Evolutionary conservation across 2,329 filamentous ascomycete genomes (phyloP).

Genomic region (Exophiala sp.): DNA sequence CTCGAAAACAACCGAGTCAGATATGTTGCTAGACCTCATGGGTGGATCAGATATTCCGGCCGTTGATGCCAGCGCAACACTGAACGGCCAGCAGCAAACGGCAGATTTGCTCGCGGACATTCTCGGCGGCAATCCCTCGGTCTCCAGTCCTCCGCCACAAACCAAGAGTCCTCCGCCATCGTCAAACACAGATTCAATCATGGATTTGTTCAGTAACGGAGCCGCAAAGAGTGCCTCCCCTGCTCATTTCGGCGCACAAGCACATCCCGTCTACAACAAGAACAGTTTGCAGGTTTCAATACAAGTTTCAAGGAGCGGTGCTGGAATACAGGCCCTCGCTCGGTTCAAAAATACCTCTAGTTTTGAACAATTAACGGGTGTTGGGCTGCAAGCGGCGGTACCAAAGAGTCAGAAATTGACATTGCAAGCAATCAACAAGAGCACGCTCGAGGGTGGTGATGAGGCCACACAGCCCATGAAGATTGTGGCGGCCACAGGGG

Average conservation of each 20-base stretch:
- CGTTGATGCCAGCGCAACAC: conserved; percentile 51
- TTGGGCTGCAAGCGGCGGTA: conserved; percentile 89
- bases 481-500: conserved; percentile 77
- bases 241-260: conserved; percentile 41
- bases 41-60: conserved; percentile 68
- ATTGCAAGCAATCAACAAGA: conserved; percentile 80
- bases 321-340: conserved; percentile 69
- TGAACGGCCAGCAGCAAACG: conserved; percentile 64
- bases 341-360: conserved; percentile 75
- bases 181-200: conserved; percentile 70
- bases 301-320: conserved; percentile 74
- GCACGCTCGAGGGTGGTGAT: conserved; percentile 69
- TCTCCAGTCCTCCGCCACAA: conserved; percentile 52
- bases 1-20: conserved; percentile 78
- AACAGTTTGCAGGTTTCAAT: conserved; percentile 80
- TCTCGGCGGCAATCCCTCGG: conserved; percentile 67
- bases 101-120: conserved; percentile 90
- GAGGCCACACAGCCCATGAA: conserved; percentile 91
- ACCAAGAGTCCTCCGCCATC: conserved; percentile 51
- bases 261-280: conserved; percentile 76
- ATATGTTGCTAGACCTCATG: conserved; percentile 90
- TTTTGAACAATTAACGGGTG: conserved; percentile 63
- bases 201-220: conserved; percentile 73
- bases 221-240: conserved; percentile 45
- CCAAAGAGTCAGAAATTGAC: conserved; percentile 95